phyloP scores from a whole-genome alignment of 768 basidiomycete species.

The Boletus bicolor region DNA sequence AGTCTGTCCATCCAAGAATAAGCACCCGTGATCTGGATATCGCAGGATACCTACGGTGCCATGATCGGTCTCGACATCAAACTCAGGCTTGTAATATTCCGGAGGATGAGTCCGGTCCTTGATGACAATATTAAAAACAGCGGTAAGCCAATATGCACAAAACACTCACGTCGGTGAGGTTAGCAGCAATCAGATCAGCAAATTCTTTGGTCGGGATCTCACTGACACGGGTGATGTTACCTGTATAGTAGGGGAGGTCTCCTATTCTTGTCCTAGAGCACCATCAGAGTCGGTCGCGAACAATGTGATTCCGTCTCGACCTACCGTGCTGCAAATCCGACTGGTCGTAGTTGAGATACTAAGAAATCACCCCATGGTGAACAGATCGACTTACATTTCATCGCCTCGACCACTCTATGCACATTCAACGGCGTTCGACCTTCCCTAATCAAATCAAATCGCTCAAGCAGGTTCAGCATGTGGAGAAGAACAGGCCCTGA shows the following conservation, averaged over 20 bases:
- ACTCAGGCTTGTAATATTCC: conserved; percentile 81
- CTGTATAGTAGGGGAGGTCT: conserved; percentile 62
- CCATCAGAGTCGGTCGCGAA: conserved; percentile 7
- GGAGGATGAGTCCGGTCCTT: conserved; percentile 80
- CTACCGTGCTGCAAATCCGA: conserved; percentile 64
- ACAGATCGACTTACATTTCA: conserved; percentile 64
- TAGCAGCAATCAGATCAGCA: conserved; percentile 54
- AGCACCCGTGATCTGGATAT: conserved; percentile 2
- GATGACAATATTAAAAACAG: conserved; percentile 10
- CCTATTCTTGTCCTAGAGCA: conserved; percentile 71
- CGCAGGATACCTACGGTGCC: conserved; percentile 54
- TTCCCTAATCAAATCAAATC: conserved; percentile 51
- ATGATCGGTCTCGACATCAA: conserved; percentile 75
- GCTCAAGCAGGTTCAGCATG: conserved; percentile 90
- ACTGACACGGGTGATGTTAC: conserved; percentile 52
- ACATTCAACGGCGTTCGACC: conserved; percentile 60
- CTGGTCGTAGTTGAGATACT: conserved; percentile 27
- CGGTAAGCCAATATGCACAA: neutral
- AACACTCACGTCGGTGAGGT: conserved; percentile 77
- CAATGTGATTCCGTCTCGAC: conserved; percentile 10
- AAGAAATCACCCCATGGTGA: conserved; percentile 8
- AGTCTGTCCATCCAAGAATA: conserved; percentile 45
- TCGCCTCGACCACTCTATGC: conserved; percentile 79
- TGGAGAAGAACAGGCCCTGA: conserved; percentile 88
- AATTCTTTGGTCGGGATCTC: conserved; percentile 70